Percentiles rank a stretch among this genome's conserved stretches.
These are phyloP conservation scores for Chamaecyparis obtusa DNA, from an alignment of 75 land plant species.

Conservation along the genomic window DNA sequence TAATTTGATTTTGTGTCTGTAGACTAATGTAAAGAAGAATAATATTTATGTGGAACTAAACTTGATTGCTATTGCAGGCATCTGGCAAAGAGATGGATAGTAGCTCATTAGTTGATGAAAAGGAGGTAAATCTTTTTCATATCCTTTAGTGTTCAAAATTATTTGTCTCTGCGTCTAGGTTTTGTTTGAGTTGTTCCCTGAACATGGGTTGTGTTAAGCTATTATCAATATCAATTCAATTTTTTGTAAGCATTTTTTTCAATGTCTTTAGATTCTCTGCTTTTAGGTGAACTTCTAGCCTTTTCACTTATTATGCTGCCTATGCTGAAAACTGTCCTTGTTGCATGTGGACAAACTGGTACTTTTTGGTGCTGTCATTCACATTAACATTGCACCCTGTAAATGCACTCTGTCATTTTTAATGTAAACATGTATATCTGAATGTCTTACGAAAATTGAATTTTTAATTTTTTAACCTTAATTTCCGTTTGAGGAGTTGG, in stretches of 20 bases:
- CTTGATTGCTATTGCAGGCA: not conserved
- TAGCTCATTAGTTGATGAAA: not conserved
- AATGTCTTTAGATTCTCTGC: not conserved
- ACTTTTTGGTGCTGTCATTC: not conserved
- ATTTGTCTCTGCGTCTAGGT: not conserved
- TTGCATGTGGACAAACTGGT: not conserved
- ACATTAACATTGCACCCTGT: not conserved
- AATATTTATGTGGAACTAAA: not conserved
- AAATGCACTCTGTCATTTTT: not conserved
- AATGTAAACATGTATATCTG: too few species aligned
- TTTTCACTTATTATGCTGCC: not conserved
- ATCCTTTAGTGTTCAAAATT: not conserved
- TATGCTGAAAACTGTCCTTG: not conserved
- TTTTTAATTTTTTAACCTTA: not conserved
- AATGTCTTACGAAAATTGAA: not conserved
- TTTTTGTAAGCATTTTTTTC: not conserved
- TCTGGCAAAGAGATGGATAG: conserved; percentile 5
- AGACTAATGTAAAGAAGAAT: not conserved
- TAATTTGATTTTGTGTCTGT: not conserved
- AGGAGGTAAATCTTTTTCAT: not conserved
- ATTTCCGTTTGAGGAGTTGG: not conserved
- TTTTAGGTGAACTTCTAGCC: not conserved
- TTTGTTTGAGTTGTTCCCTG: not conserved
- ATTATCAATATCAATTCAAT: not conserved
- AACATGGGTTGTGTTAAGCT: not conserved